Evolutionary conservation across 129 eudicot species (phyloP).

Genomic region (Kitagawia praeruptora): DNA sequence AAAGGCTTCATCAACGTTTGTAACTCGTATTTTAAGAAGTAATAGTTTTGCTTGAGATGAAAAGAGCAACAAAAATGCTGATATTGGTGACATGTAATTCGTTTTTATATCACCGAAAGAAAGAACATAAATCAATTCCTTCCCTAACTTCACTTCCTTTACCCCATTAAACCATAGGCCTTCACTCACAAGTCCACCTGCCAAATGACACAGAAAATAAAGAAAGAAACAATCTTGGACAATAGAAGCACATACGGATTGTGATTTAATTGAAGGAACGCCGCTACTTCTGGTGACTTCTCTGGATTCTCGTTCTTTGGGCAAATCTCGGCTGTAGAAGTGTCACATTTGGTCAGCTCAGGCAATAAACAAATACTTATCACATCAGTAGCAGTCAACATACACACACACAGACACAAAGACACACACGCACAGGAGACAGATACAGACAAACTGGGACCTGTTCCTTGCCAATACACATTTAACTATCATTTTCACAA

Average conservation of each 20-base stretch:
- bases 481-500: background rate
- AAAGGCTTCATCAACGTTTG: background rate
- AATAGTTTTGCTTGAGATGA: background rate
- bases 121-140: background rate
- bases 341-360: background rate
- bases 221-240: conserved; percentile 14
- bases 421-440: background rate
- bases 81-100: background rate
- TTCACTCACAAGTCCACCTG: background rate
- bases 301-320: conserved; percentile 57
- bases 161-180: background rate
- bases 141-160: background rate
- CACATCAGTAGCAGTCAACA: background rate
- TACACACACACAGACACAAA: background rate
- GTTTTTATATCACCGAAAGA: background rate
- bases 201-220: conserved; percentile 2
- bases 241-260: conserved; percentile 54
- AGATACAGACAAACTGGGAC: background rate
- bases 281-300: conserved; percentile 54
- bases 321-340: conserved; percentile 46
- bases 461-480: background rate
- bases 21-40: background rate
- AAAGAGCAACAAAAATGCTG: background rate
- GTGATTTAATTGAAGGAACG: conserved; percentile 43
- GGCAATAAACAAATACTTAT: background rate